Base-by-base conservation (phyloP, 2,329 filamentous ascomycete species). In the Metarhizium humberi region DNA sequence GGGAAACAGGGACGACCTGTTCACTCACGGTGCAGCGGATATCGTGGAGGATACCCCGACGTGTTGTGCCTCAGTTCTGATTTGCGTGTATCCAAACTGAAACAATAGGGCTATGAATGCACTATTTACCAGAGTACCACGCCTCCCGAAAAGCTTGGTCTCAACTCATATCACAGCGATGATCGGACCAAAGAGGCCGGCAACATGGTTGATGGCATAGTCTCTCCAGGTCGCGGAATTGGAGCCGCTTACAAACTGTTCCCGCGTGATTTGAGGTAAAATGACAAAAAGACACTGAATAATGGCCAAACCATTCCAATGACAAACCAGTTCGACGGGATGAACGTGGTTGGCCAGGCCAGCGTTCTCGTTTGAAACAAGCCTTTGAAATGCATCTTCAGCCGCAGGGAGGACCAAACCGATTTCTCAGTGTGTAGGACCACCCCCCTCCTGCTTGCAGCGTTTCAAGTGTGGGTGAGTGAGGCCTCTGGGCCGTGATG, bases 151-250 rank as follows among this genome's bases (percentile, higher is more conserved):
- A 30, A 54, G 54, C 30, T 49, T 58, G n/a, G 29, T 50, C 48
- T 58, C 56, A 1, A 58, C 25, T 34, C 56, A 20, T 4, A 56
- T 11, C 4, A 54, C 56, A 1, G 54, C 56, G 38, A 58, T 52
- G 4, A 56, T 25, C 1, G 56, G 56, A 6, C 56, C 54, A 16
- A 54, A 13, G 13, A 58, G 56, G 1, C 54, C 56, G 20, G 48
- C 54, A 3, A 58, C 54, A 25, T 56, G 56, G 43, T 56, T 58
- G 42, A 58, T 54, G 40, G 54, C 56, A 20, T 56, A 58, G n/a
- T 58, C 51, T 45, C 56, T 56, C 56, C 56, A 58, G n/a, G 54
- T 58, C 11, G 54, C 11, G 50, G 56, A 58, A n/a, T 56, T 58
- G 3, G 56, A 54, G 47, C 36, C 34, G 20, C 53, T 54, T 25